These are phyloP conservation scores for Tritrichomonas foetus DNA, from an alignment of 208 protist species.

Conservation along the genomic window DNA sequence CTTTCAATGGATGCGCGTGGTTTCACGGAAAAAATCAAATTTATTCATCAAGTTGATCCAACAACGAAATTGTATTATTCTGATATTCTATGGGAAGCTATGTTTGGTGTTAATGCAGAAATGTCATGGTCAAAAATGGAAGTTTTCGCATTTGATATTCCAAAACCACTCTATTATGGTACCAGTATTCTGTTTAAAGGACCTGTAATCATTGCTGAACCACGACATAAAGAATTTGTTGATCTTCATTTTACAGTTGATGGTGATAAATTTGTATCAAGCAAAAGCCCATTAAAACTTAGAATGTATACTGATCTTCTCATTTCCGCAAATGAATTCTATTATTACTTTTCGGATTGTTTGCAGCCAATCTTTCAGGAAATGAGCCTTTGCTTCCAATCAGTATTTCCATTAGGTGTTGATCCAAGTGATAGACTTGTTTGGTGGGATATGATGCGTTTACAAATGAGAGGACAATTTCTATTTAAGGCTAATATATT, in stretches of 20 bases:
- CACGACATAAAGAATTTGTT: no score
- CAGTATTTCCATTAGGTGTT: neutral
- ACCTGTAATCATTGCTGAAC: neutral
- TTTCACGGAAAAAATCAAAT: neutral
- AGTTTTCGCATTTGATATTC: neutral
- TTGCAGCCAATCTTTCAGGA: neutral
- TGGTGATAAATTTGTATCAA: neutral
- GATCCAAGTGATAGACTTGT: neutral
- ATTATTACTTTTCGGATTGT: no score
- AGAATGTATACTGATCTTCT: neutral
- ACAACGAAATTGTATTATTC: neutral
- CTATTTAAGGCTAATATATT: neutral
- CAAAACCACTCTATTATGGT: neutral
- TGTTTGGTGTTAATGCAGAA: neutral
- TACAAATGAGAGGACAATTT: neutral
- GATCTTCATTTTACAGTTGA: neutral
- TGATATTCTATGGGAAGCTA: neutral
- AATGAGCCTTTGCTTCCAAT: neutral
- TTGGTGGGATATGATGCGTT: neutral
- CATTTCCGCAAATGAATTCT: no score
- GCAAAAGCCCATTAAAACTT: neutral
- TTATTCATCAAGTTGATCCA: slow-evolving; percentile 5
- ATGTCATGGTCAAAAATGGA: neutral
- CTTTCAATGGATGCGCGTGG: neutral
- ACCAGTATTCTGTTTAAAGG: neutral